These are phyloP conservation scores for Karstenula rhodostoma DNA, from an alignment of 2,329 filamentous ascomycete species.

Conservation along the genomic window DNA sequence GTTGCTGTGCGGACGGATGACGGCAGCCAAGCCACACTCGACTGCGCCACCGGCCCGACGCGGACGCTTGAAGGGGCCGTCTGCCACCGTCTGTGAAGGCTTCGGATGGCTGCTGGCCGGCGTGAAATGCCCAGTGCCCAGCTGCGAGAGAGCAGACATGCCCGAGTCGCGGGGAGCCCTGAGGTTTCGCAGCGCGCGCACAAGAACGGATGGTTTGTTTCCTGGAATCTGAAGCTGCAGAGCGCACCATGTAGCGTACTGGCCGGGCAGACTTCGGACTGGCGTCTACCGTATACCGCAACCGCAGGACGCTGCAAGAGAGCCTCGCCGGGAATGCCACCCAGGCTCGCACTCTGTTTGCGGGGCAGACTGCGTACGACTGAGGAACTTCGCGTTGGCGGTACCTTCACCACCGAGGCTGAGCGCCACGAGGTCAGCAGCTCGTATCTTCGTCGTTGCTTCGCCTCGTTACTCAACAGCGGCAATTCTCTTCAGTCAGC, in stretches of 20 bases:
- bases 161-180: conserved; percentile 18
- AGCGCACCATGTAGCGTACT: background rate
- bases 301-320: background rate
- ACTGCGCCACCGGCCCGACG: background rate
- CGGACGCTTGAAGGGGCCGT: too few species aligned
- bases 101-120: conserved; percentile 1
- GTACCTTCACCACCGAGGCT: conserved; percentile 33
- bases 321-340: background rate
- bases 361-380: conserved; percentile 6
- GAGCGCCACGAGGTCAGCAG: conserved; percentile 31
- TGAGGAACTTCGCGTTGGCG: background rate
- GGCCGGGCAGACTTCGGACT: background rate
- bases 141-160: conserved; percentile 12
- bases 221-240: conserved; percentile 20
- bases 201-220: conserved; percentile 33
- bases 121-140: background rate
- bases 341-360: conserved; percentile 13
- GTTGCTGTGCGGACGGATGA: background rate
- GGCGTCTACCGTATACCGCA: too few species aligned
- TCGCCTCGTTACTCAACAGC: conserved; percentile 35
- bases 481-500: conserved; percentile 33
- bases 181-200: conserved; percentile 27
- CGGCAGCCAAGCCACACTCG: background rate
- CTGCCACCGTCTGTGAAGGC: conserved; percentile 10
- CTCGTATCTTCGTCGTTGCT: conserved; percentile 36